A percentile compares a stretch with the other conserved stretches of the same genome.
phyloP scores from a whole-genome alignment of 495 filamentous ascomycete genomes.

The Lophium mytilinum region DNA sequence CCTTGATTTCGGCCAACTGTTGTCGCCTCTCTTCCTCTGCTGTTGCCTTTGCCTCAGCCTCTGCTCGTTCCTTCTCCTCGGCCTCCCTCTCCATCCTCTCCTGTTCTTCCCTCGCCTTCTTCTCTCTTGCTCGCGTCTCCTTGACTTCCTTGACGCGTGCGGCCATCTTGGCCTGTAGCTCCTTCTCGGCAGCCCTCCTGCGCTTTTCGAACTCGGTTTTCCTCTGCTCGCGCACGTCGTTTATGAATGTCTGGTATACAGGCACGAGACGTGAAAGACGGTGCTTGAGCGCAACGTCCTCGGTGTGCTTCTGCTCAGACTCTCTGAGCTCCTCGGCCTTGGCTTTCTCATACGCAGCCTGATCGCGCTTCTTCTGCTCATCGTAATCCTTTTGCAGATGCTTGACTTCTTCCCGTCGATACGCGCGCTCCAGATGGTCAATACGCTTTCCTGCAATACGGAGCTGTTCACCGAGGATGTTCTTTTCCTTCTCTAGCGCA shows the following conservation, averaged over 20 bases:
- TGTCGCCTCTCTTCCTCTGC: constrained; percentile 63
- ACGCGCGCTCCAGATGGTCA: constrained; percentile 94
- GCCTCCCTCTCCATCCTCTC: constrained; percentile 70
- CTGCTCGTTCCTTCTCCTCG: constrained; percentile 66
- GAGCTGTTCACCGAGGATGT: constrained; percentile 79
- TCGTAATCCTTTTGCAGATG: constrained; percentile 83
- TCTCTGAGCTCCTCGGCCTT: constrained; percentile 71
- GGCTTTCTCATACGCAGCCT: constrained; percentile 67
- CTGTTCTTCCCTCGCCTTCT: constrained; percentile 69
- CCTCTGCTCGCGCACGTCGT: constrained; percentile 71
- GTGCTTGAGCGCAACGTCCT: constrained; percentile 86
- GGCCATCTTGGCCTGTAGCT: constrained; percentile 82
- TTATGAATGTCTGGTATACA: constrained; percentile 71
- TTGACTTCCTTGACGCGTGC: constrained; percentile 73
- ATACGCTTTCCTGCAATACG: constrained; percentile 90
- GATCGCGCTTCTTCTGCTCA: constrained; percentile 69
- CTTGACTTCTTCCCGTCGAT: constrained; percentile 89
- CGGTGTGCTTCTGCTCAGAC: constrained; percentile 77
- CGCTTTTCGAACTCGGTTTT: constrained; percentile 94
- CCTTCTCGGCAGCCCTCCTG: constrained; percentile 76
- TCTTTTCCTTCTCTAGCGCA: constrained; percentile 96
- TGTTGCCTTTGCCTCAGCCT: constrained; percentile 72
- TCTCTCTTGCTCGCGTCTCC: constrained; percentile 67
- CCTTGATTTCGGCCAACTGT: constrained; percentile 62
- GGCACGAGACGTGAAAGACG: constrained; percentile 75